Evolutionary conservation across 257 asterid genomes (phyloP).

Genomic region (Datura wrightii): DNA sequence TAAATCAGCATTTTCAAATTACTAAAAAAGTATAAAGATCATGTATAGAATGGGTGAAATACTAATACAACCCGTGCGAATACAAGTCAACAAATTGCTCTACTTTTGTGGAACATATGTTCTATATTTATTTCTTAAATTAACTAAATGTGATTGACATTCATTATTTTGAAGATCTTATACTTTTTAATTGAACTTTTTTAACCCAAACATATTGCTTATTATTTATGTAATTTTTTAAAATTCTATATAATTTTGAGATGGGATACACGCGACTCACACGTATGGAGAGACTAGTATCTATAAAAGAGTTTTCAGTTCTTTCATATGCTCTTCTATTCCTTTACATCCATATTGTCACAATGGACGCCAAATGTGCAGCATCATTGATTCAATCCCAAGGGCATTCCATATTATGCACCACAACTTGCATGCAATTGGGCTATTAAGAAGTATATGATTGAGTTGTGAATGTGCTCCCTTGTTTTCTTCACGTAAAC

Average conservation of each 20-base stretch:
- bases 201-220: background rate
- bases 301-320: slow-evolving; percentile 5
- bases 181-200: background rate
- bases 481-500: background rate
- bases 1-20: background rate
- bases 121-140: background rate
- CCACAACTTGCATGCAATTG: background rate
- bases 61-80: background rate
- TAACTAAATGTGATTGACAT: background rate
- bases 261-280: background rate
- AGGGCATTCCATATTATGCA: background rate
- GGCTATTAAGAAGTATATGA: background rate
- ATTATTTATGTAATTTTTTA: background rate
- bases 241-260: background rate
- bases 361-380: background rate
- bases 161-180: background rate
- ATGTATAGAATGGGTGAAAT: background rate
- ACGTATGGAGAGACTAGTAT: background rate
- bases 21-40: background rate
- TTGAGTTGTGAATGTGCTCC: background rate
- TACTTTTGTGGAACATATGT: background rate
- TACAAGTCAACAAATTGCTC: background rate
- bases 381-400: slow-evolving; percentile 3
- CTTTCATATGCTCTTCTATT: background rate
- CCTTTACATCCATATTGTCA: background rate